phyloP scores from a whole-genome alignment of 2,329 filamentous ascomycete species.

The Sphaerostilbella broomeana region DNA sequence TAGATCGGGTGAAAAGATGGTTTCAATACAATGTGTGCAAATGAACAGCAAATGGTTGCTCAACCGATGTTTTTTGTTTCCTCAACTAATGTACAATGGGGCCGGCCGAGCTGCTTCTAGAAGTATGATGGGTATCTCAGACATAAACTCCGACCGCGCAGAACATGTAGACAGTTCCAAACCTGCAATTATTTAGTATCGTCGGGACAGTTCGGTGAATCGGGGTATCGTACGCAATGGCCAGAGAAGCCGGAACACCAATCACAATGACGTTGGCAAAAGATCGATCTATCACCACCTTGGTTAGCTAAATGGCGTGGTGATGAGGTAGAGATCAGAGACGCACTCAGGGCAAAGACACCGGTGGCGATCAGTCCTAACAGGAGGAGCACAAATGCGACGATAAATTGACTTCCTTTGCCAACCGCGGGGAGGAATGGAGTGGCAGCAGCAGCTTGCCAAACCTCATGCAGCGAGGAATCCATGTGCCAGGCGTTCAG shows the following conservation, averaged over 20 bases:
- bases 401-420: constrained; percentile 77
- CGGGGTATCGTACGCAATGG: constrained; percentile 67
- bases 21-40: constrained; percentile 1
- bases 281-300: constrained; percentile 62
- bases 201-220: constrained; percentile 10
- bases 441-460: constrained; percentile 84
- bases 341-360: constrained; percentile 78
- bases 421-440: constrained; percentile 74
- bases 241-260: constrained; percentile 79
- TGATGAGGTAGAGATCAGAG: not conserved
- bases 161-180: constrained; percentile 97
- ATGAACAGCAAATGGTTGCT: constrained; percentile 21
- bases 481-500: constrained; percentile 50
- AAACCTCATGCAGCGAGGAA: constrained; percentile 79
- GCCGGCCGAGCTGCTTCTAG: constrained; percentile 22
- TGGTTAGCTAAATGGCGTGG: constrained; percentile 16
- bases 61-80: constrained; percentile 22
- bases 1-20: constrained; percentile 7
- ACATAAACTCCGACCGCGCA: constrained; percentile 98
- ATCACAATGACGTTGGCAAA: constrained; percentile 68
- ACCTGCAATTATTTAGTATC: constrained; percentile 45
- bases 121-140: constrained; percentile 49
- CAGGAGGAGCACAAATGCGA: constrained; percentile 71
- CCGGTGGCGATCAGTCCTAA: constrained; percentile 67
- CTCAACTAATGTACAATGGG: constrained; percentile 33